Conservation (phyloP, 176 grass and related monocot genomes). For the Hyparrhenia diplandra region DNA sequence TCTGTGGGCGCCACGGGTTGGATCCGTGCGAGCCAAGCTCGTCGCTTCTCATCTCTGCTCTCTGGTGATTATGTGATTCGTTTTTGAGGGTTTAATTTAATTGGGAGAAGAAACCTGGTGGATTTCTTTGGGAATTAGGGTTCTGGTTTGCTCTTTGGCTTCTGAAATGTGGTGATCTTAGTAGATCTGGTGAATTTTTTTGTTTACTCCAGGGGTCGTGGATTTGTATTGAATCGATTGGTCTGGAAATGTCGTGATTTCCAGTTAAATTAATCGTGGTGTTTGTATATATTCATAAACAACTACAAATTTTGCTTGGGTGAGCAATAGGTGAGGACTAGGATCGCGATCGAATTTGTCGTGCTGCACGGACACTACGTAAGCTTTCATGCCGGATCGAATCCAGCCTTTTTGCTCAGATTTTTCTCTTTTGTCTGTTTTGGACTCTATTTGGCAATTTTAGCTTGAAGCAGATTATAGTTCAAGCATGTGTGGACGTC, state of each 20-base stretch:
- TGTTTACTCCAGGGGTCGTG: not conserved
- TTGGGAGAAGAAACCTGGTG: not conserved
- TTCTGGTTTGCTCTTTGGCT: slow-evolving; percentile 3
- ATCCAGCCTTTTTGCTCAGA: not conserved
- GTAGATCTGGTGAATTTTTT: slow-evolving; percentile 22
- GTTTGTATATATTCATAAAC: not conserved
- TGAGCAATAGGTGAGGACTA: not conserved
- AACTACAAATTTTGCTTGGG: not conserved
- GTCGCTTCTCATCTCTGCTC: not conserved
- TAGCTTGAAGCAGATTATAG: not conserved
- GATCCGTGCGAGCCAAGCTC: slow-evolving; percentile 18
- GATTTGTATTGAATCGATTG: not conserved
- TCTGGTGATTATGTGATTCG: not conserved
- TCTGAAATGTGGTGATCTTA: not conserved
- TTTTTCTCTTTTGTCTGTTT: not conserved
- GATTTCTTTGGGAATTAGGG: slow-evolving; percentile 5
- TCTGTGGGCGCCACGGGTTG: not conserved
- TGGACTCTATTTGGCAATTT: not conserved
- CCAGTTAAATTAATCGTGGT: not conserved
- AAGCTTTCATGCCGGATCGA: not conserved
- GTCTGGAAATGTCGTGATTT: not conserved
- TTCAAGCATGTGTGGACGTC: not conserved
- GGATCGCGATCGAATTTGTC: not conserved
- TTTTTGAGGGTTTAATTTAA: not conserved
- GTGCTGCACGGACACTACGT: not conserved